Percentiles rank a stretch among this genome's conserved stretches.
phyloP scores from a whole-genome alignment of 441 rosid species.

The Manihot esculenta region DNA sequence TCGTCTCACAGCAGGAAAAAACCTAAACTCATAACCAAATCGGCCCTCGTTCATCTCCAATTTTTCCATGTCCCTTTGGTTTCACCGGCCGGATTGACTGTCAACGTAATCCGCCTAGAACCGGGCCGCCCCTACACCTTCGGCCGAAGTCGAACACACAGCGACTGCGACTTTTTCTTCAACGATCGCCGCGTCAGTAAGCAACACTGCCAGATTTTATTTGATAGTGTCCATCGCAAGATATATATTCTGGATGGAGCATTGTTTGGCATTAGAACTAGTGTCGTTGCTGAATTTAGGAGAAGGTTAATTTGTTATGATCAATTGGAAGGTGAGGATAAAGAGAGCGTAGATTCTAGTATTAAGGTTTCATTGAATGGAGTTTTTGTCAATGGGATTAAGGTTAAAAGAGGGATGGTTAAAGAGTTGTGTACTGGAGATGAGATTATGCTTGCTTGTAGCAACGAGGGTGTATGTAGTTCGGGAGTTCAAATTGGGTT shows the following conservation, averaged over 20 bases:
- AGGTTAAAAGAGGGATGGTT: slow-evolving; percentile 37
- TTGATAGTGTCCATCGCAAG: slow-evolving; percentile 46
- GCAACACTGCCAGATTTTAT: slow-evolving; percentile 71
- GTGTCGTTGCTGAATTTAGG: slow-evolving; percentile 42
- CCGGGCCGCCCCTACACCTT: slow-evolving; percentile 61
- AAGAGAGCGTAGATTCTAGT: slow-evolving; percentile 28
- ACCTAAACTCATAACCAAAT: slow-evolving; percentile 31
- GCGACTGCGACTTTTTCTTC: slow-evolving; percentile 50
- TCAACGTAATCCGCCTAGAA: slow-evolving; percentile 42
- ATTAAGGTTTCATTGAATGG: slow-evolving; percentile 55
- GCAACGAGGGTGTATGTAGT: slow-evolving; percentile 12
- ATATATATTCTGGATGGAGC: slow-evolving; percentile 60
- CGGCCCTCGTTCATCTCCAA: slow-evolving; percentile 46
- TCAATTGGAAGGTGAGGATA: slow-evolving; percentile 34
- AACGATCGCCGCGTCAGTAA: slow-evolving; percentile 57
- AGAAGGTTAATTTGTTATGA: slow-evolving; percentile 29
- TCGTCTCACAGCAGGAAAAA: slow-evolving; percentile 26
- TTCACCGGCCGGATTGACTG: slow-evolving; percentile 44
- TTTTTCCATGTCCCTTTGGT: slow-evolving; percentile 52
- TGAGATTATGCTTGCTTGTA: slow-evolving; percentile 61
- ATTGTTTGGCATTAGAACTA: slow-evolving; percentile 24
- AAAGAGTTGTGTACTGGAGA: slow-evolving; percentile 60
- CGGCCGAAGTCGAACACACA: slow-evolving; percentile 60
- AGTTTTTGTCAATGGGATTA: slow-evolving; percentile 58
- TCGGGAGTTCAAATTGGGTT: slow-evolving; percentile 18